Percentiles rank a stretch among this genome's conserved stretches.
These are phyloP conservation scores for Hypoxylon perforatum DNA, from an alignment of 495 filamentous ascomycete genomes.

Conservation along the genomic window DNA sequence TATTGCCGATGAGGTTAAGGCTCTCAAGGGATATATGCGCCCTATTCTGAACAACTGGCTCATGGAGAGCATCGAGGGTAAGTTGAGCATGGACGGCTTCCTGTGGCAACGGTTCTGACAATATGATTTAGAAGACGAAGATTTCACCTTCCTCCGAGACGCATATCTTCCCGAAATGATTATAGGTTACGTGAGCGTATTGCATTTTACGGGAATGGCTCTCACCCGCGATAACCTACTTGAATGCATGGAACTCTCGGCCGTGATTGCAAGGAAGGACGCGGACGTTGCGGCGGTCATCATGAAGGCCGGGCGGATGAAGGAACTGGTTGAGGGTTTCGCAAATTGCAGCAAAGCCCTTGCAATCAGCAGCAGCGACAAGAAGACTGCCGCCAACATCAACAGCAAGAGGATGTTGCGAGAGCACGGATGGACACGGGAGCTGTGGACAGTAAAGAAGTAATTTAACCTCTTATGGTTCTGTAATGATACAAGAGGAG, in stretches of 20 bases:
- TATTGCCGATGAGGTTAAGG: conserved; percentile 51
- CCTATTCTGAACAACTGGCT: conserved; percentile 60
- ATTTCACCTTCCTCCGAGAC: conserved; percentile 67
- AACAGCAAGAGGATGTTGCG: conserved; percentile 65
- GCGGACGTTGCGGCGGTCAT: conserved; percentile 75
- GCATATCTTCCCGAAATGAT: conserved; percentile 84
- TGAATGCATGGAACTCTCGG: conserved; percentile 81
- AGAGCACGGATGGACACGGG: conserved; percentile 62
- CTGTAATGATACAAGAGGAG: conserved; percentile 2
- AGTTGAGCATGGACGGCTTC: conserved; percentile 6
- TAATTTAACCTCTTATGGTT: conserved; percentile 9
- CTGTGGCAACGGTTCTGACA: conserved; percentile 27
- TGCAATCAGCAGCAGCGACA: conserved; percentile 68
- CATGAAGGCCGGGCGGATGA: conserved; percentile 72
- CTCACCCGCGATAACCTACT: conserved; percentile 73
- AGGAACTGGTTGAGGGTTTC: conserved; percentile 79
- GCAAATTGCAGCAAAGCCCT: conserved; percentile 79
- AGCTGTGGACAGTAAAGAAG: conserved; percentile 62
- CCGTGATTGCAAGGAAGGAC: conserved; percentile 71
- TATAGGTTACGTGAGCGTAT: conserved; percentile 78
- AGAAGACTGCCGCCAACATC: conserved; percentile 48
- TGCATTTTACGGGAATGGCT: conserved; percentile 74
- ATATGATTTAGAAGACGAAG: conserved; percentile 49
- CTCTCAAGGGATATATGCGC: conserved; percentile 55
- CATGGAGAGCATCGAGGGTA: conserved; percentile 50